Evolutionary conservation across 768 basidiomycete species (phyloP), one percentile per base, ranked within the genome.

Genomic region (Nidularia sp.): DNA sequence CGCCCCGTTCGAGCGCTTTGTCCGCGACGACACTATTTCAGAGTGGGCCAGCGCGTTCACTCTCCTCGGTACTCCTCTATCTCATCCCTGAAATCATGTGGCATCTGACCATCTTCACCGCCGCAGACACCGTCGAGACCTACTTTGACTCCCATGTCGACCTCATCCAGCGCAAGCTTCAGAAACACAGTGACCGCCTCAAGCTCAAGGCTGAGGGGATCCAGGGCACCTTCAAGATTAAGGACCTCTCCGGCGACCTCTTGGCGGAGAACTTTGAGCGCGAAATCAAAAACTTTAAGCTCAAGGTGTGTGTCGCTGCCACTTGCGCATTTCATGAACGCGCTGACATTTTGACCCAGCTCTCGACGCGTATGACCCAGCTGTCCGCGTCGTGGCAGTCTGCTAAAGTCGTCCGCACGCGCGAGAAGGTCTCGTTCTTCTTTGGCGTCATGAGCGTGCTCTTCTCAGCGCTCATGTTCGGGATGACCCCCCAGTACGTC

Each of bases 81-180:
- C 52, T 25, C 12, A 22, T 13, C 33, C 29, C 18, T 47, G 33
- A 55, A 49, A 52, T 45, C 29, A 70, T 68, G 62, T 63, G 62
- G 54, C 48, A 53, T 34, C 57, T 62, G 36, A 65, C 54, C 47
- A 33, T 59, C 39, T 33, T 61, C 46, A 48, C 50, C 43, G 43
- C 34, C 32, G 9, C 61, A 95, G 94, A 97, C 68, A 96, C 94
- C 6, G 75, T 94, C 66, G 94, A 97, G 70, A 97, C 94, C 0
- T 97, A 88, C 64, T 96, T 94, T 65, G 93, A 98, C 71, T 93
- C 93, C 1, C 86, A 90, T 64, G 73, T 90, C 56, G 90, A 90
- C 64, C 76, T 92, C 12, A 68, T 90, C 3, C 90, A 96, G 66
- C 84, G 94, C 41, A 84, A 84, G 52, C 78, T 96, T 31, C 88